Evolutionary conservation across 352 stramenopile species (phyloP).

Genomic region (Globisporangium paroecandrum): DNA sequence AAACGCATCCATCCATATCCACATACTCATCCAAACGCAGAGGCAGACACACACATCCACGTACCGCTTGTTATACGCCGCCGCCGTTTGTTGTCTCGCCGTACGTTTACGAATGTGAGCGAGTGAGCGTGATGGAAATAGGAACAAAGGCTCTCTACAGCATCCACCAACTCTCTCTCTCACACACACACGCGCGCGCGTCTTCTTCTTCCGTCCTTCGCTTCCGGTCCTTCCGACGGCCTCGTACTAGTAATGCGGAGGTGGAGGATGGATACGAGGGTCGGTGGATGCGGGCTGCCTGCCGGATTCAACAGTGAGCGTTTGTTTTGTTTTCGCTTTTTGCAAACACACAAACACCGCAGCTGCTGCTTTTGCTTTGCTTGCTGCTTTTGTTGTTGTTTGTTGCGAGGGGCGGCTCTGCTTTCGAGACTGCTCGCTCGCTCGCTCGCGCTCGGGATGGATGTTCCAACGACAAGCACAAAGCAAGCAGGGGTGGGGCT

Average conservation of each 20-base stretch:
- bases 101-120: not conserved
- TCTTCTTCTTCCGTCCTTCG: no score
- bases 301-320: constrained; percentile 10
- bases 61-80: not conserved
- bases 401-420: constrained; percentile 6
- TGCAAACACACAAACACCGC: constrained; percentile 7
- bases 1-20: not conserved
- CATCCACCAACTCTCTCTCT: not conserved
- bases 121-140: not conserved
- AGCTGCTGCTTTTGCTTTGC: constrained; percentile 1
- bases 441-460: not conserved
- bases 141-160: not conserved
- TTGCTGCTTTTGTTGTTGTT: constrained; percentile 6
- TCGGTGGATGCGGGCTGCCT: constrained; percentile 3
- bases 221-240: no score
- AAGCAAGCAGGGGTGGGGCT: not conserved
- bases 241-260: not conserved
- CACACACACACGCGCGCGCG: no score
- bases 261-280: not conserved
- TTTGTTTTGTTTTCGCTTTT: not conserved
- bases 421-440: not conserved
- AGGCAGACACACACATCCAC: not conserved
- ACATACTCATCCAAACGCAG: not conserved
- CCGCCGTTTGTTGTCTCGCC: not conserved
- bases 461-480: not conserved